Evolutionary conservation across 1,139 yeast species (phyloP), one percentile per base, ranked within the genome.

Genomic region (Sugiyamaella paludigena): DNA sequence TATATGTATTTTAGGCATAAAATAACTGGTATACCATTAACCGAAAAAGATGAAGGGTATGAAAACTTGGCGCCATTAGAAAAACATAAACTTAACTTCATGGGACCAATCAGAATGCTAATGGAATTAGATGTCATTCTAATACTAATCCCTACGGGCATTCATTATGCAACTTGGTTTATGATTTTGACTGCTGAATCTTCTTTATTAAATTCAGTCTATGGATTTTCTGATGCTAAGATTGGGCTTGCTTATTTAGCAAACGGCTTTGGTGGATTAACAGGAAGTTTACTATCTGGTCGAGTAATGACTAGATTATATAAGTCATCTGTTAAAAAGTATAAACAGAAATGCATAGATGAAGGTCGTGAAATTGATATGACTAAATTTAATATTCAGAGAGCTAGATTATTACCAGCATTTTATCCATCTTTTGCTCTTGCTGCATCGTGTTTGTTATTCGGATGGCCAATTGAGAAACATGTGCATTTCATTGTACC

Each of bases 151-250:
- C 84, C 87, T 0, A 76, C 79, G 1, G 80, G 86, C 0, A 54
- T 86, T 7, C 79, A 79, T 53, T 85, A 80, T 62, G 74, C 88
- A 0, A 68, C 78, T 2, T 86, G 91, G 89, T 79, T 83, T n/a
- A 75, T 83, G 68, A 72, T 79, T 35, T 73, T 83, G 51, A 84
- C 94, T 0, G 76, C 87, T 0, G 65, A 84, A 48, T 77, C 91
- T 0, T 75, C 84, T 0, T 66, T 76, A 5, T 65, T 86, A 27
- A 66, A 78, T 8, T 62, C 67, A 7, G 54, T 67, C 7, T 85
- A 85, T 56, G 70, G 72, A 5, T 78, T 78, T 53, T 56, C 73
- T 2, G 76, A 81, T 1, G 68, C 79, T 13, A 72, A 78, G 33
- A 74, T 85, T 40, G 95, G 94, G 1, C 63, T 81, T 29, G 80